Conservation (phyloP, 2,329 filamentous ascomycete genomes). For the Teratosphaeria zuluensis region DNA sequence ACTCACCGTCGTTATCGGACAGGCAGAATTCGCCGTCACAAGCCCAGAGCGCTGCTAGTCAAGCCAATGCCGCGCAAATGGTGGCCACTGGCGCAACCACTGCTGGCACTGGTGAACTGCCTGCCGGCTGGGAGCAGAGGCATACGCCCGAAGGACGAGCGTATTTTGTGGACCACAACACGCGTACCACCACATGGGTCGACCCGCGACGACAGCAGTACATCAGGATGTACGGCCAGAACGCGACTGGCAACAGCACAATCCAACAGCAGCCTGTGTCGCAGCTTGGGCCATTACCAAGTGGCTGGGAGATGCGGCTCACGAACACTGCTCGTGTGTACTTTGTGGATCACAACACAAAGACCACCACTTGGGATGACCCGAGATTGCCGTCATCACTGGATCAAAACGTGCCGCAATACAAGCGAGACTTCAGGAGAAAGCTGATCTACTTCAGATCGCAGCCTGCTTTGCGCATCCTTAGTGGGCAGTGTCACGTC, state of each 20-base stretch:
- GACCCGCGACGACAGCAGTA: slow-evolving; percentile 96
- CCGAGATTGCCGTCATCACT: slow-evolving; percentile 88
- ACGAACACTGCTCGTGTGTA: slow-evolving; percentile 97
- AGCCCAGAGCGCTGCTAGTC: slow-evolving; percentile 23
- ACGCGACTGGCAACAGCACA: slow-evolving; percentile 60
- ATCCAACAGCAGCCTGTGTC: slow-evolving; percentile 98
- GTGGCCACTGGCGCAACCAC: slow-evolving; percentile 93
- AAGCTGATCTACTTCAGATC: slow-evolving; percentile 99
- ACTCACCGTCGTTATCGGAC: slow-evolving; percentile 64
- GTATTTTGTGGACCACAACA: slow-evolving; percentile 98
- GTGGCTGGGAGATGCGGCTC: slow-evolving; percentile 98
- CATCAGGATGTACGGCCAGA: slow-evolving; percentile 91
- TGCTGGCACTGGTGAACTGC: slow-evolving; percentile 86
- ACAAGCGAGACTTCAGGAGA: slow-evolving; percentile 96
- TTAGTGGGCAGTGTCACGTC: slow-evolving; percentile 94
- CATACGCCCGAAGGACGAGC: slow-evolving; percentile 89
- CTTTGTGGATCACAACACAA: slow-evolving; percentile 99
- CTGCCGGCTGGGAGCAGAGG: slow-evolving; percentile 91
- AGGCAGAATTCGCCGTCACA: slow-evolving; percentile 25
- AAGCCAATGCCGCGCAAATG: slow-evolving; percentile 62
- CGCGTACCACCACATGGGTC: slow-evolving; percentile 95
- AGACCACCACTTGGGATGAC: slow-evolving; percentile 99
- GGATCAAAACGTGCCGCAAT: slow-evolving; percentile 97
- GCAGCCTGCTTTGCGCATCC: slow-evolving; percentile 87
- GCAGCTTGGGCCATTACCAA: slow-evolving; percentile 86